phyloP scores from a whole-genome alignment of 352 stramenopile species.

The Pythium aristosporum region DNA sequence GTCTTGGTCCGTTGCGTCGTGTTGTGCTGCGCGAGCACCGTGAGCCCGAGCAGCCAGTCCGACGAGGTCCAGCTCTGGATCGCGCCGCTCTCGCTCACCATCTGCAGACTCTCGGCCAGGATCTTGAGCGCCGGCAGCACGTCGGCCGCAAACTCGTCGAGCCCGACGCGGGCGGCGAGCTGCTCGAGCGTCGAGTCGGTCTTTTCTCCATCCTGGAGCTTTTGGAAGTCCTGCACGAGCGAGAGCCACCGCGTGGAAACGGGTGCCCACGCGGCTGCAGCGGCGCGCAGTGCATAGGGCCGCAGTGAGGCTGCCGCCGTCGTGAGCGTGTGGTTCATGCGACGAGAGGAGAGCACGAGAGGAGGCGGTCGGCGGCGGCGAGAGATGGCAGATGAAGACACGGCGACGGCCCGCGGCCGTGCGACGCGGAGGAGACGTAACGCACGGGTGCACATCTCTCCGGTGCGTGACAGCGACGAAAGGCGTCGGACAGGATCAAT shows the following conservation, averaged over 20 bases:
- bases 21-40: constrained; percentile 73
- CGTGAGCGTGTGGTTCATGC: constrained; percentile 9
- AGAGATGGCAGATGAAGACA: neutral
- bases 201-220: neutral
- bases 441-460: neutral
- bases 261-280: constrained; percentile 2
- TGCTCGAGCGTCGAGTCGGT: constrained; percentile 5
- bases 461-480: neutral
- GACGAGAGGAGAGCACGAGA: neutral
- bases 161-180: constrained; percentile 16
- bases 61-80: constrained; percentile 70
- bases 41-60: constrained; percentile 82
- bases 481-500: neutral
- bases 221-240: constrained; percentile 11
- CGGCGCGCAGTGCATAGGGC: constrained; percentile 6
- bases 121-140: constrained; percentile 75
- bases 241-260: constrained; percentile 10
- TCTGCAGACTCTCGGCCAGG: constrained; percentile 63
- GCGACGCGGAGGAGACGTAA: neutral
- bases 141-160: constrained; percentile 51
- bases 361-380: neutral
- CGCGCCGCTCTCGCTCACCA: constrained; percentile 55
- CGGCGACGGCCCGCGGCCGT: no score
- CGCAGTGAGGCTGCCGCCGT: constrained; percentile 6
- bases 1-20: constrained; percentile 35